Conservation (phyloP, 2,329 filamentous ascomycete species). For the Xylaria sp. region DNA sequence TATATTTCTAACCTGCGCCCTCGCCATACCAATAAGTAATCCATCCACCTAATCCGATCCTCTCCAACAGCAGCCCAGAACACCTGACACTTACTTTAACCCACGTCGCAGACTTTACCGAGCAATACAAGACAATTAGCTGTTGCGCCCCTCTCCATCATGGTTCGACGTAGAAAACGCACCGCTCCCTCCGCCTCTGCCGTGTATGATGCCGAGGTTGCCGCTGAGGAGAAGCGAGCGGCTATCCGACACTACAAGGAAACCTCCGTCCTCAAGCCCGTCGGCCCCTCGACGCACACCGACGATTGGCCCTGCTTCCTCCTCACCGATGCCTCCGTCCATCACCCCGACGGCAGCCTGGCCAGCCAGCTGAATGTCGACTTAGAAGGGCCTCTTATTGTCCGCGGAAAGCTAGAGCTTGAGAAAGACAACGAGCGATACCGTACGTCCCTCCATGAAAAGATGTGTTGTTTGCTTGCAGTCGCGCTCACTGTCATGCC, state of each 20-base stretch:
- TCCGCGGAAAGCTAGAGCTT: slow-evolving; percentile 69
- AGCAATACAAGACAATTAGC: not conserved
- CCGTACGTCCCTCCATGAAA: slow-evolving; percentile 49
- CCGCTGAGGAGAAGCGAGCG: slow-evolving; percentile 44
- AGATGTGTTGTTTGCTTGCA: slow-evolving; percentile 5
- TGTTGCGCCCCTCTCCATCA: slow-evolving; percentile 40
- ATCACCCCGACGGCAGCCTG: slow-evolving; percentile 64
- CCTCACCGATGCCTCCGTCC: slow-evolving; percentile 70
- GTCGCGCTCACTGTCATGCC: slow-evolving; percentile 7
- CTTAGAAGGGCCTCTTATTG: slow-evolving; percentile 67
- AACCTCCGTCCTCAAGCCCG: slow-evolving; percentile 52
- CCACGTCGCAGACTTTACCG: not conserved
- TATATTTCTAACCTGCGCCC: not conserved
- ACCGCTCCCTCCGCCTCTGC: slow-evolving; percentile 57
- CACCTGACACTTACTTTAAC: not conserved
- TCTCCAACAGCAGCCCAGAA: not conserved
- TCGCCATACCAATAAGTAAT: not conserved
- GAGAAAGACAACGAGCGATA: slow-evolving; percentile 55
- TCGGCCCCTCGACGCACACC: slow-evolving; percentile 50
- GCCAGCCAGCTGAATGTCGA: slow-evolving; percentile 72
- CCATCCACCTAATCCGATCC: not conserved
- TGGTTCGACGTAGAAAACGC: slow-evolving; percentile 54
- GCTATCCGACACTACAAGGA: slow-evolving; percentile 50
- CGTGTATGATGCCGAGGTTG: slow-evolving; percentile 55
- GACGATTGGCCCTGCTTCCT: slow-evolving; percentile 72